Evolutionary conservation across 192 early-diverging fungal species (phyloP), one percentile per base, ranked within the genome.

Genomic region (Kickxella alabastrina): DNA sequence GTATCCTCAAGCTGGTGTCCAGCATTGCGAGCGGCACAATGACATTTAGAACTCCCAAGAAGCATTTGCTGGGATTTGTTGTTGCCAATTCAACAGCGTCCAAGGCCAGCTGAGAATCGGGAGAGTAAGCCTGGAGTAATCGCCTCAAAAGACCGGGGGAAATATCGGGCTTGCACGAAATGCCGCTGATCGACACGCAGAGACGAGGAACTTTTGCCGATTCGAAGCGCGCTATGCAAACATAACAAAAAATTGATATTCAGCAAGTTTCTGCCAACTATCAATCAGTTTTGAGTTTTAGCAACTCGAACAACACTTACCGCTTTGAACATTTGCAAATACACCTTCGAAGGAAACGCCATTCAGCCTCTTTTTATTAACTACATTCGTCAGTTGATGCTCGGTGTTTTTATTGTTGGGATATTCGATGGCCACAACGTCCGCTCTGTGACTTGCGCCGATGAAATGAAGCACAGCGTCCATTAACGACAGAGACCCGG

Each of bases 31-130:
- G 19, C 3, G 68, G 60, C 14, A 58, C 29, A 3, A 4, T 31
- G 4, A 70, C 10, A 22, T 64, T 65, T n/a, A 65, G 24, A 2
- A 42, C 42, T 3, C 68, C 68, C 10, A 65, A 15, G 35, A 64
- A 54, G 34, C 49, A 10, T 10, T 34, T 47, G 15, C 32, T 23
- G 36, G 38, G 14, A 10, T 21, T 34, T 19, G 9, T 21, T 39
- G 29, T 4, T 43, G 46, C 0, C 13, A 15, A n/a, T n/a, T n/a
- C n/a, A n/a, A n/a, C n/a, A n/a, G n/a, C n/a, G n/a, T n/a, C n/a
- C n/a, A n/a, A n/a, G n/a, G n/a, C n/a, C n/a, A n/a, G n/a, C n/a
- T n/a, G n/a, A n/a, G n/a, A n/a, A n/a, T n/a, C n/a, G n/a, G n/a
- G n/a, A n/a, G n/a, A n/a, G n/a, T 10, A 10, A 7, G 40, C 36